Evolutionary conservation across 2,329 filamentous ascomycete genomes (phyloP).

Genomic region (Pyrenophora tritici-repentis): DNA sequence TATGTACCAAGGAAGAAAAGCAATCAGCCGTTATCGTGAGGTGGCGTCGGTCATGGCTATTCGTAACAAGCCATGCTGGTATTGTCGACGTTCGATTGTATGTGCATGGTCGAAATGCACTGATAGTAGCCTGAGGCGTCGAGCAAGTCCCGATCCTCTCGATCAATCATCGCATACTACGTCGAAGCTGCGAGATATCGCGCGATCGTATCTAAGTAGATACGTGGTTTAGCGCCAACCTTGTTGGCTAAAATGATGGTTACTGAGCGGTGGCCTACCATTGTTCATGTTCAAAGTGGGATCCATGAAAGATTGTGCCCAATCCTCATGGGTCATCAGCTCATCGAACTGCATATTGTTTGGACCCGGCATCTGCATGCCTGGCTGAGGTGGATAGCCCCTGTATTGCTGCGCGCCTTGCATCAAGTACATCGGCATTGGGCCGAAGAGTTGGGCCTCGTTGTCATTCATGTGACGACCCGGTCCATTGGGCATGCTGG

Average conservation of each 20-base stretch:
- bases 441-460: slow-evolving; percentile 73
- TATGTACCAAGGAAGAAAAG: slow-evolving; percentile 5
- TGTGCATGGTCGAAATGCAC: no score
- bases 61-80: background rate
- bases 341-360: slow-evolving; percentile 45
- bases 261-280: slow-evolving; percentile 26
- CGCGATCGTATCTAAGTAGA: background rate
- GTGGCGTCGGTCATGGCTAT: background rate
- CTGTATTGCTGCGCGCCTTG: slow-evolving; percentile 49
- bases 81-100: no score
- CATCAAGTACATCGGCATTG: slow-evolving; percentile 73
- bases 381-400: slow-evolving; percentile 33
- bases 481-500: slow-evolving; percentile 21
- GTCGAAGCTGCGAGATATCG: background rate
- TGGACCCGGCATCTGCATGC: slow-evolving; percentile 27
- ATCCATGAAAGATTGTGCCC: slow-evolving; percentile 48
- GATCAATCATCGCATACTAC: background rate
- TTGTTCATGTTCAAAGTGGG: slow-evolving; percentile 37
- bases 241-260: slow-evolving; percentile 24
- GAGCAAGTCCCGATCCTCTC: no score
- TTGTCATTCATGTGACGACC: slow-evolving; percentile 56
- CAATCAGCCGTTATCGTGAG: slow-evolving; percentile 9
- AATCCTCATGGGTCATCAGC: slow-evolving; percentile 47
- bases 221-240: slow-evolving; percentile 27
- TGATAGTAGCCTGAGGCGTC: no score